Percentiles rank a stretch among this genome's conserved stretches.
Evolutionary conservation across 2,329 filamentous ascomycete genomes (phyloP).

Genomic region (Didymella lethalis): DNA sequence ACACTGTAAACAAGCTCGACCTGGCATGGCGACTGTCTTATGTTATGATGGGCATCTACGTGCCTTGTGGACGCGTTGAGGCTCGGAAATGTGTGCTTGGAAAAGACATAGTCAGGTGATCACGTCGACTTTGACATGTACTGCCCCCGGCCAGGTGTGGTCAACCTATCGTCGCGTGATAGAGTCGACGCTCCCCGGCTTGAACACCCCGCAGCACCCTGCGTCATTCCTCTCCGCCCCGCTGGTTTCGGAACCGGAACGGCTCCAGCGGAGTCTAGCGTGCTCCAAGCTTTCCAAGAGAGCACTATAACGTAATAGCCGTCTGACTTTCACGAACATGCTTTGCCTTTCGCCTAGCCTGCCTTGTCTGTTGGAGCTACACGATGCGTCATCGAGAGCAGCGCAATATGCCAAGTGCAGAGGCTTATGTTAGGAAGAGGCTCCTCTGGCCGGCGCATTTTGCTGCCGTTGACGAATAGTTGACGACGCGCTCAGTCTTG

Average conservation of each 20-base stretch:
- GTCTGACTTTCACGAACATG: slow-evolving; percentile 3
- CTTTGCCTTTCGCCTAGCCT: neutral
- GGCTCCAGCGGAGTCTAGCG: slow-evolving; percentile 15
- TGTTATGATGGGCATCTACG: neutral
- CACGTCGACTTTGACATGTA: too few relatives aligned
- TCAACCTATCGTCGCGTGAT: too few relatives aligned
- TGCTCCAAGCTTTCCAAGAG: slow-evolving; percentile 13
- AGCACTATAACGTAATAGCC: slow-evolving; percentile 18
- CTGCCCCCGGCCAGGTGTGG: too few relatives aligned
- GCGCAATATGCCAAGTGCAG: slow-evolving; percentile 26
- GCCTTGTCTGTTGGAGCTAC: slow-evolving; percentile 3
- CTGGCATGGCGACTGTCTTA: neutral
- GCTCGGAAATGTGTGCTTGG: neutral
- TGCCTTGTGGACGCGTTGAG: neutral
- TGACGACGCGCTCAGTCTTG: slow-evolving; percentile 11
- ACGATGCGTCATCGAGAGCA: slow-evolving; percentile 30
- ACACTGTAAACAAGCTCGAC: too few relatives aligned
- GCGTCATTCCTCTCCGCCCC: slow-evolving; percentile 2
- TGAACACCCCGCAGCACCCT: neutral
- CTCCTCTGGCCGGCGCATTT: slow-evolving; percentile 20
- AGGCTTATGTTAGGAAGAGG: slow-evolving; percentile 21
- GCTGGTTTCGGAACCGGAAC: slow-evolving; percentile 12
- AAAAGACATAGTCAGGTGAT: too few relatives aligned
- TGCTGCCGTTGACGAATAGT: slow-evolving; percentile 6
- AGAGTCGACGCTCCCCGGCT: neutral